Evolutionary conservation across 345 rosid genomes (phyloP).

Genomic region (Turritis glabra): DNA sequence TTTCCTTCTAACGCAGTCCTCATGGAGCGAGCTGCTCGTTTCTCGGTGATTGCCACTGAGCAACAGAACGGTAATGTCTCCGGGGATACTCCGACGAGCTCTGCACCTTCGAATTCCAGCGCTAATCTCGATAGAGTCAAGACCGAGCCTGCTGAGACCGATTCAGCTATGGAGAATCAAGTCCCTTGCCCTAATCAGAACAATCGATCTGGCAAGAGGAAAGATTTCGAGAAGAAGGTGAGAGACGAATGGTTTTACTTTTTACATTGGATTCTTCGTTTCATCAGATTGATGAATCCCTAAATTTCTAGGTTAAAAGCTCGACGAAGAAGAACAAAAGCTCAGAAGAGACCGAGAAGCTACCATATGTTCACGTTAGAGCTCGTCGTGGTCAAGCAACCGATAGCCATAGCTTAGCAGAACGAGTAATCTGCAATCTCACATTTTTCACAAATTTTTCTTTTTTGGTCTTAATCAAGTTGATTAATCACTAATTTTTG

Average conservation of each 20-base stretch:
- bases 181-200: constrained; percentile 11
- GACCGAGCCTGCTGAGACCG: constrained; percentile 45
- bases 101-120: constrained; percentile 40
- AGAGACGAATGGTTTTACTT: not conserved
- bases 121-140: constrained; percentile 46
- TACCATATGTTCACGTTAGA: constrained; percentile 76
- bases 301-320: constrained; percentile 46
- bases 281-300: not conserved
- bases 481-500: constrained; percentile 21
- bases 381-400: constrained; percentile 86
- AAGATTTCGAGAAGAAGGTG: constrained; percentile 62
- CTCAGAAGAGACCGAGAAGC: constrained; percentile 55
- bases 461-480: constrained; percentile 20
- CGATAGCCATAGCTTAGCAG: constrained; percentile 82
- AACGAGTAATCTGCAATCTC: constrained; percentile 50
- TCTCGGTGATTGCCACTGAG: constrained; percentile 41
- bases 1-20: constrained; percentile 40
- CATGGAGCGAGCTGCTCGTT: constrained; percentile 42
- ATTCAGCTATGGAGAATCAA: constrained; percentile 35
- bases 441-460: not conserved
- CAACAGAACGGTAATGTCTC: constrained; percentile 32
- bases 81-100: constrained; percentile 36
- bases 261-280: not conserved
- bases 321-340: constrained; percentile 63
- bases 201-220: constrained; percentile 48